Percentiles rank a stretch among this genome's conserved stretches.
Evolutionary conservation across 495 filamentous ascomycete genomes (phyloP).

Genomic region (Astrothelium subdiscretum): DNA sequence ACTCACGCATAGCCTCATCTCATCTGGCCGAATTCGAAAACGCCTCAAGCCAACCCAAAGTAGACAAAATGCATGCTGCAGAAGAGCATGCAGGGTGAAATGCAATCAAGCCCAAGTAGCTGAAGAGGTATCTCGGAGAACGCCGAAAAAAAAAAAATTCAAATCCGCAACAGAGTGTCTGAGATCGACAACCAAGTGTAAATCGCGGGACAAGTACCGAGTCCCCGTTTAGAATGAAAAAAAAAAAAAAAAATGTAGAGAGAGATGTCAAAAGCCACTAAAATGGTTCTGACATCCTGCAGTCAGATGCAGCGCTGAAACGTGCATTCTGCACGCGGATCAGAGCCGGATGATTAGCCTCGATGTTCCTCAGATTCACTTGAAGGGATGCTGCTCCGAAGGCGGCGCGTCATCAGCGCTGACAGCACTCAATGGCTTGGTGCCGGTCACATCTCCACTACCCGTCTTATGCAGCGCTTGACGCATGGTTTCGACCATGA

Average conservation of each 20-base stretch:
- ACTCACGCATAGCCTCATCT: not conserved
- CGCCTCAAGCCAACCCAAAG: not conserved
- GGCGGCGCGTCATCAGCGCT: constrained; percentile 29
- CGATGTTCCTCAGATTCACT: not conserved
- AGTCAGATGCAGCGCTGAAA: not conserved
- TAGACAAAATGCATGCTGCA: not conserved
- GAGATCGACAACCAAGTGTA: not conserved
- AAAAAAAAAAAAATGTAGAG: not conserved
- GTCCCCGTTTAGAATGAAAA: too few species aligned
- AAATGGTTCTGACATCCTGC: not conserved
- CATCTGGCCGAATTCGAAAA: not conserved
- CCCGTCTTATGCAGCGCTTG: constrained; percentile 74
- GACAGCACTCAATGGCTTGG: constrained; percentile 47
- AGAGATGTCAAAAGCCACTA: not conserved
- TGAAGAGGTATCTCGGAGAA: constrained; percentile 2
- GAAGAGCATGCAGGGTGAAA: not conserved
- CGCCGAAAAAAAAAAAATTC: not conserved
- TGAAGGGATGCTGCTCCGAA: not conserved
- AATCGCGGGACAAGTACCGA: too few species aligned
- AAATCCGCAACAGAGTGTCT: not conserved
- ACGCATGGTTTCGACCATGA: constrained; percentile 82
- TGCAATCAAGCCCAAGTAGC: not conserved
- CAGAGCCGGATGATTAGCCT: not conserved
- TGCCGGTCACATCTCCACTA: constrained; percentile 62
- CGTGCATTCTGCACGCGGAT: not conserved